Evolutionary conservation across 306 rosid species (phyloP).

Genomic region (Cicer cuneatum): DNA sequence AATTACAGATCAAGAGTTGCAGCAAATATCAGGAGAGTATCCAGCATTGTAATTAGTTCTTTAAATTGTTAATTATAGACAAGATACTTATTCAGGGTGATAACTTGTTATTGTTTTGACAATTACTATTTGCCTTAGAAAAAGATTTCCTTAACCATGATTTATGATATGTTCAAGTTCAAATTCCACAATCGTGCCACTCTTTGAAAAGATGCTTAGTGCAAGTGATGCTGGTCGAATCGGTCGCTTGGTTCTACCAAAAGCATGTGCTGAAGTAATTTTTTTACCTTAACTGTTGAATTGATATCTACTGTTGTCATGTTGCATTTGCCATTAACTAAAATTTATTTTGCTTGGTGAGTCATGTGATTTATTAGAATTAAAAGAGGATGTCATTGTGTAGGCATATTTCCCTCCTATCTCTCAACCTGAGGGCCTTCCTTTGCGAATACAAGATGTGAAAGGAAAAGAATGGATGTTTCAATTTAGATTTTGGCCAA

Average conservation of each 20-base stretch:
- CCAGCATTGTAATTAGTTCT: slow-evolving; percentile 52
- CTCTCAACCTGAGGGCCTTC: slow-evolving; percentile 99
- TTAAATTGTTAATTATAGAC: slow-evolving; percentile 24
- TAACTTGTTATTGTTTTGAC: slow-evolving; percentile 34
- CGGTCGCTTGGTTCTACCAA: slow-evolving; percentile 97
- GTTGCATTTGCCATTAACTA: slow-evolving; percentile 21
- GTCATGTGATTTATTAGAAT: slow-evolving; percentile 36
- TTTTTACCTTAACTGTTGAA: slow-evolving; percentile 29
- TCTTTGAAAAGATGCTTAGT: slow-evolving; percentile 98
- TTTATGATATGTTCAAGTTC: slow-evolving; percentile 67
- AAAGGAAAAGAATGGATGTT: slow-evolving; percentile 99
- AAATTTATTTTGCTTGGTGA: slow-evolving; percentile 23
- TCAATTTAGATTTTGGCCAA: slow-evolving; percentile 99
- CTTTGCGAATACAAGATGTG: slow-evolving; percentile 91
- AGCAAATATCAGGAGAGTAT: slow-evolving; percentile 99
- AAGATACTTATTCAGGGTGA: slow-evolving; percentile 27
- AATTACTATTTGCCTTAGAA: slow-evolving; percentile 26
- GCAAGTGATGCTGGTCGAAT: slow-evolving; percentile 99
- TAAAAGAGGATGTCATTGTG: slow-evolving; percentile 45
- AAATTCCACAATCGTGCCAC: slow-evolving; percentile 90
- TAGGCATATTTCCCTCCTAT: slow-evolving; percentile 99
- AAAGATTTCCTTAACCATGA: slow-evolving; percentile 62
- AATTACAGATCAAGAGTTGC: slow-evolving; percentile 96
- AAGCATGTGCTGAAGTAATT: slow-evolving; percentile 98
- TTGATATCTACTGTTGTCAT: slow-evolving; percentile 29